Base-by-base conservation (phyloP, 805 yeast species). In the Lachancea sp. region DNA sequence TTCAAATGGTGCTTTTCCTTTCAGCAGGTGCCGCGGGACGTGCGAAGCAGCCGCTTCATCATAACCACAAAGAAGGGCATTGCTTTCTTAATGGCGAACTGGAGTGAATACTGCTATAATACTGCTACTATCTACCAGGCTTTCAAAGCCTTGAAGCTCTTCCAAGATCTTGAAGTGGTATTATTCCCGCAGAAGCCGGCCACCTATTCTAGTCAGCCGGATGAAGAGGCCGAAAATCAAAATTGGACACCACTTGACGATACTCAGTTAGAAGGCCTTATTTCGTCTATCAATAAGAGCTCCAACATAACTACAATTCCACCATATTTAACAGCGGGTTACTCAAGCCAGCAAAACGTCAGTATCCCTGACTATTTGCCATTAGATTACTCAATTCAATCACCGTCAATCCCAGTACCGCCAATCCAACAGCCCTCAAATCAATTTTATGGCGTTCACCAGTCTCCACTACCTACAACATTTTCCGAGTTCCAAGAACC, bases 141-240 rank as follows among this genome's bases (percentile, higher is more conserved):
- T 13, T 34, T 35, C 36, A 30, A 35, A n/a, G 39, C 39, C 5
- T 28, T 40, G 12, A 33, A 34, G 23, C 32, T 40, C 5, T 19
- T 40, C 21, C 43, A 40, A 17, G 34, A 37, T 22, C 32, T 40
- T 11, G 34, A 40, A 25, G 24, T 35, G 36, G 26, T 32, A 3
- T n/a, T 40, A 12, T 30, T 40, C 31, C 43, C 43, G 15, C 35
- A 35, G n/a, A 40, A 40, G 28, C 43, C 43, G 5, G 34, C 25
- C 9, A n/a, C 25, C 7, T 34, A 34, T 26, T 18, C 36, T n/a
- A 37, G 35, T 23, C 39, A 38, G 3, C 12, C 20, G 8, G 43
- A 40, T 18, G 43, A 34, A 2, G 39, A 40, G 12, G 38, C 38
- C 24, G 21, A 22, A 8, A 20, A 23, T 17, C 32, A 36, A 8